Percentiles rank a stretch among this genome's conserved stretches.
Evolutionary conservation across 768 basidiomycete genomes (phyloP).

Genomic region (Leucogyrophana mollusca): DNA sequence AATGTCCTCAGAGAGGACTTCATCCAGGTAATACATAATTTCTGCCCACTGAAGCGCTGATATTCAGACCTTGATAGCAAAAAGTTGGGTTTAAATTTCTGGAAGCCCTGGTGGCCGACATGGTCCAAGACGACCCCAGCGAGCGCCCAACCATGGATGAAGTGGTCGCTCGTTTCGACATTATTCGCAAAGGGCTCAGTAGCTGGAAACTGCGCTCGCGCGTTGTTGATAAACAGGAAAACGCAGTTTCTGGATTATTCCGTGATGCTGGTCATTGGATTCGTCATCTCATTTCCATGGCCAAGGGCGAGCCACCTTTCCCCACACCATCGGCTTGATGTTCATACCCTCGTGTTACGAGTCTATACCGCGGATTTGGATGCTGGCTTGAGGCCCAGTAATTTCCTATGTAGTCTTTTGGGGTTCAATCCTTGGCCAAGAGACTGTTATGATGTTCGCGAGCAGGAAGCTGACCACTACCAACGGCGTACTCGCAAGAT

Average conservation of each 20-base stretch:
- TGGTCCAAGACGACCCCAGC: slow-evolving; percentile 20
- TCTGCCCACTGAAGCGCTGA: background rate
- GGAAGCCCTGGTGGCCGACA: slow-evolving; percentile 15
- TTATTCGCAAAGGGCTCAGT: slow-evolving; percentile 6
- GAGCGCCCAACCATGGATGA: slow-evolving; percentile 23
- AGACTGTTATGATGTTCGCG: too few relatives aligned
- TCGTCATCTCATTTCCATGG: too few relatives aligned
- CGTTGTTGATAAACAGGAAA: slow-evolving; percentile 14
- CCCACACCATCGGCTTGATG: too few relatives aligned
- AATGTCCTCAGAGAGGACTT: slow-evolving; percentile 36
- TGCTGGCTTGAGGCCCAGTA: too few relatives aligned
- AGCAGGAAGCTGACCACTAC: too few relatives aligned
- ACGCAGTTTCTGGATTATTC: slow-evolving; percentile 10
- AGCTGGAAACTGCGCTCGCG: slow-evolving; percentile 26
- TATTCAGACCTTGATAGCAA: background rate
- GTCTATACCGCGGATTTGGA: too few relatives aligned
- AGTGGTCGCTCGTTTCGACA: slow-evolving; percentile 17
- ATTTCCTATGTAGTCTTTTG: too few relatives aligned
- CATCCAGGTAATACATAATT: slow-evolving; percentile 19
- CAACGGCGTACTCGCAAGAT: too few relatives aligned
- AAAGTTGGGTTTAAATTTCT: slow-evolving; percentile 19
- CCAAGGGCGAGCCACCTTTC: too few relatives aligned
- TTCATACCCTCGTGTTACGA: too few relatives aligned
- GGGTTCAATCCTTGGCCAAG: too few relatives aligned
- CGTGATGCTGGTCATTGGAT: slow-evolving; percentile 21